Conservation (phyloP, 176 grass and related monocot species). For the Urochloa ruziziensis region DNA sequence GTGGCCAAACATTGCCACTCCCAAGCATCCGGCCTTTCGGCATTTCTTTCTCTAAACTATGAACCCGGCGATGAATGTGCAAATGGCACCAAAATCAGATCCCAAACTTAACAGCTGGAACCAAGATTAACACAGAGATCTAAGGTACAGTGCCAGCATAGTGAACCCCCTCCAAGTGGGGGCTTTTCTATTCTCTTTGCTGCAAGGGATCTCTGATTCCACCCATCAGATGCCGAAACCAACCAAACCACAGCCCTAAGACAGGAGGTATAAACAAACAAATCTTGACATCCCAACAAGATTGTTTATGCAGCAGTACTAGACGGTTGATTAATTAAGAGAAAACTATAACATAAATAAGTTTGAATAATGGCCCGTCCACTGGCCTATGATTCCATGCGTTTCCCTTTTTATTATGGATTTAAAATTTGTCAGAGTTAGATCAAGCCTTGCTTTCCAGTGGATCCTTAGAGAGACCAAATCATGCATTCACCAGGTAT, state of each 20-base stretch:
- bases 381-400: slow-evolving; percentile 39
- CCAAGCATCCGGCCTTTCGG: neutral
- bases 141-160: slow-evolving; percentile 25
- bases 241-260: slow-evolving; percentile 8
- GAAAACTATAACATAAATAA: neutral
- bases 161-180: slow-evolving; percentile 34
- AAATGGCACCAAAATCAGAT: slow-evolving; percentile 12
- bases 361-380: slow-evolving; percentile 11
- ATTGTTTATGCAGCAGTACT: slow-evolving; percentile 10
- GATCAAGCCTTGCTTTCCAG: slow-evolving; percentile 45
- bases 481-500: slow-evolving; percentile 14
- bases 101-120: slow-evolving; percentile 21
- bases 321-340: neutral
- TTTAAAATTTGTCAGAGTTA: slow-evolving; percentile 23
- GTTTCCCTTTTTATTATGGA: neutral
- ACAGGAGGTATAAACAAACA: slow-evolving; percentile 29
- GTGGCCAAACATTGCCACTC: slow-evolving; percentile 16
- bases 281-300: slow-evolving; percentile 33
- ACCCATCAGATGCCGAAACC: slow-evolving; percentile 32
- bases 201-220: slow-evolving; percentile 39
- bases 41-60: neutral
- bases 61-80: neutral
- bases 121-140: slow-evolving; percentile 43
- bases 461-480: slow-evolving; percentile 38
- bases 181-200: slow-evolving; percentile 6